phyloP scores from a whole-genome alignment of 805 yeast species.

The Phaffomyces opuntiae region DNA sequence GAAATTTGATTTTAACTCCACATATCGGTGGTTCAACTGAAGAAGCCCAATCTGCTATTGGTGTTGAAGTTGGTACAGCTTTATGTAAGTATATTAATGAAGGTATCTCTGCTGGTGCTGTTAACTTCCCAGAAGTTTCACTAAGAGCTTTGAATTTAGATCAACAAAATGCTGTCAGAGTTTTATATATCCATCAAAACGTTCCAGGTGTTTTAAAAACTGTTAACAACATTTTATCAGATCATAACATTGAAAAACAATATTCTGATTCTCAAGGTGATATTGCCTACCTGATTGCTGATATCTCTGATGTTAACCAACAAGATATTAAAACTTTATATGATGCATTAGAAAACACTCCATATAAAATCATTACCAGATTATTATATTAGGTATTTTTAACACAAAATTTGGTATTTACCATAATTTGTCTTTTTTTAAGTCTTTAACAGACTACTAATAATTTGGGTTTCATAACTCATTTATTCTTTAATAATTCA shows the following conservation, averaged over 20 bases:
- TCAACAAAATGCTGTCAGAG: conserved; percentile 85
- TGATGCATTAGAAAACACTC: conserved; percentile 81
- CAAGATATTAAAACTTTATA: conserved; percentile 80
- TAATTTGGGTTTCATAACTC: background rate
- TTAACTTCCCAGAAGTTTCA: conserved; percentile 97
- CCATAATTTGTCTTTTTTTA: too few relatives aligned
- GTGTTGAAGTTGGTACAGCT: conserved; percentile 87
- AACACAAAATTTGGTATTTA: too few relatives aligned
- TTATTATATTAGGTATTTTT: conserved; percentile 54
- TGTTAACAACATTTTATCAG: conserved; percentile 90
- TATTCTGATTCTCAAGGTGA: conserved; percentile 96
- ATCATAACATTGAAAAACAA: conserved; percentile 96
- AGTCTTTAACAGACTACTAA: conserved; percentile 6
- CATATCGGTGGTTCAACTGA: conserved; percentile 99
- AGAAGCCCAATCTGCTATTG: conserved; percentile 97
- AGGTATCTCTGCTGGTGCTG: conserved; percentile 92
- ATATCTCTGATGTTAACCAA: conserved; percentile 76
- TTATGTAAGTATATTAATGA: conserved; percentile 90
- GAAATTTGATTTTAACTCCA: conserved; percentile 90
- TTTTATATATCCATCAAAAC: conserved; percentile 91
- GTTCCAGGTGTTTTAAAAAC: conserved; percentile 98
- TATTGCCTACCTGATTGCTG: conserved; percentile 97
- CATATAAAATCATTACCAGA: conserved; percentile 86
- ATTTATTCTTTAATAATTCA: background rate
- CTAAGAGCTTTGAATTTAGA: conserved; percentile 83